Base-by-base conservation (phyloP, 306 rosid species). In the Canavalia gladiata region DNA sequence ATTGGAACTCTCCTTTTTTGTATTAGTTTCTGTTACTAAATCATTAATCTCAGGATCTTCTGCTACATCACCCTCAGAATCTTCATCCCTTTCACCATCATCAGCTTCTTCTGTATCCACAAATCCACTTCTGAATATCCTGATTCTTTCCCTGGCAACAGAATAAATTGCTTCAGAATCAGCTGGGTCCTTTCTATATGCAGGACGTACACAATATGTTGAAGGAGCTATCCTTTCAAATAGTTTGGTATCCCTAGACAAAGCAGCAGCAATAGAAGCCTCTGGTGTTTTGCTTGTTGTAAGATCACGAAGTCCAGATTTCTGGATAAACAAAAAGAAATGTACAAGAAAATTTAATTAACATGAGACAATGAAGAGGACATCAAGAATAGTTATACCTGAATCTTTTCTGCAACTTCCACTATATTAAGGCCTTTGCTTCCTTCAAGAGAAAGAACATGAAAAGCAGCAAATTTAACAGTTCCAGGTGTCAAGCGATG, bases 211-310 rank as follows among this genome's bases (percentile, higher is more conserved):
- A 79, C 95, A 84, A 85, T 93, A 93, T 1, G 97, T 93, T 29
- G 91, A 89, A 76, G 95, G 95, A 77, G 97, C 95, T 56, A 86
- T 91, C 84, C 90, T 91, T 86, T 93, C 97, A 86, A 93, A 93
- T 74, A 93, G 88, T 81, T 89, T 91, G n/a, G 94, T 66, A 83
- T 93, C 97, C 80, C 97, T 91, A 55, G 97, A 88, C 74, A 93
- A 87, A 79, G 95, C 97, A 81, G 94, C 92, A 60, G 89, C 64
- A 65, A 93, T 86, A 41, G 95, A 91, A 56, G 97, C 97, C 84
- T 93, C 97, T 8, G 97, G 95, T 37, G 90, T 89, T 88, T 88
- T 93, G 91, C 97, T 93, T 35, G 92, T 93, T 31, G 88, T 88
- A 51, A 89, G 94, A 84, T 93, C 94, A 82, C 95, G 89, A 52